Base-by-base conservation (phyloP, 139 green algal species). In the Eudorina sp. region DNA sequence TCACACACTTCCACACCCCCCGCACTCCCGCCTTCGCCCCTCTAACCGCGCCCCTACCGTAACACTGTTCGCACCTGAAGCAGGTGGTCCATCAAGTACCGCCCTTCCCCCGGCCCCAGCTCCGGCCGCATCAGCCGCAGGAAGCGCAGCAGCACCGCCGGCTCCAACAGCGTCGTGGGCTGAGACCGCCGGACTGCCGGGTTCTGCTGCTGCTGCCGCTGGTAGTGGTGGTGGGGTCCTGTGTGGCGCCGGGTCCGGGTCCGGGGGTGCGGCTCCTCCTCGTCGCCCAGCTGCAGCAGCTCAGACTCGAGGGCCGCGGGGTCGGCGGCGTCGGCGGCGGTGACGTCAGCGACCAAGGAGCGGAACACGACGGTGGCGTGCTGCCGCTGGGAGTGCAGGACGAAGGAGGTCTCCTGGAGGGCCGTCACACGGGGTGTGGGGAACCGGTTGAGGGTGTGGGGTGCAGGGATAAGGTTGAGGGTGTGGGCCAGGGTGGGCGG, bases 101-200 rank as follows among this genome's bases (percentile, higher is more conserved):
- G 43, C 81, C 31, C 81, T 55, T 92, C 84, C 25, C 41, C 64
- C 11, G 77, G 60, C 0, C 74, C 51, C 41, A 88, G 36, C 78
- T 81, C 62, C 0, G 89, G 89, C 27, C 58, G 48, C 53, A 92
- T 88, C 21, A 89, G 66, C 41, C 89, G 69, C 29, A 92, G 85
- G 78, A 92, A 90, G 31, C 75, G 60, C 0, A 90, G 58, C 85
- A 88, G 89, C n/a, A 21, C 4, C 0, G 79, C 85, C 25, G 89
- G 89, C 85, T 90, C 85, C 79, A 92, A 58, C 84, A 84, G 85
- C 34, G 45, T 29, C 55, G 29, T 36, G 25, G n/a, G n/a, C n/a
- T n/a, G n/a, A n/a, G n/a, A n/a, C n/a, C n/a, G n/a, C n/a, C n/a
- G n/a, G n/a, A n/a, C 9, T 43, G 34, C 34, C 74, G 45, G 55